Percentiles rank a stretch among this genome's conserved stretches.
Conservation (phyloP, 345 rosid genomes). For the Boechera divaricarpa region DNA sequence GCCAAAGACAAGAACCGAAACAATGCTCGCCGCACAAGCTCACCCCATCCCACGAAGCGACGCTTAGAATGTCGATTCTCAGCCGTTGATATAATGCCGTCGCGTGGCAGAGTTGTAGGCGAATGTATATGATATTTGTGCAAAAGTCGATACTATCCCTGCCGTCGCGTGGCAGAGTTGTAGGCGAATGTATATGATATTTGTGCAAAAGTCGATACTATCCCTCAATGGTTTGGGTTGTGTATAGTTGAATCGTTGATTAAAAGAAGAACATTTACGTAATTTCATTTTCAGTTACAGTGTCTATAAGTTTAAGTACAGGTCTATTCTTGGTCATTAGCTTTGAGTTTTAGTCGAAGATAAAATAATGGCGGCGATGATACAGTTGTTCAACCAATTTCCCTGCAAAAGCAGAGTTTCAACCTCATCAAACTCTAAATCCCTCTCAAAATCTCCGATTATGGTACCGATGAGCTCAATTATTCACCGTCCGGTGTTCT, state of each 20-base stretch:
- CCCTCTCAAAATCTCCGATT: conserved; percentile 25
- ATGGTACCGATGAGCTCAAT: conserved; percentile 26
- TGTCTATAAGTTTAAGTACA: conserved; percentile 15
- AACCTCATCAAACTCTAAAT: conserved; percentile 18
- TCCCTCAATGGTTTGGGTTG: background rate
- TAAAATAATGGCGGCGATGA: conserved; percentile 55
- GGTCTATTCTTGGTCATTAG: background rate
- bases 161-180: conserved; percentile 23
- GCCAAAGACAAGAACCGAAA: conserved; percentile 11
- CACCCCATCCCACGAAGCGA: conserved; percentile 17
- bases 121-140: background rate
- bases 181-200: background rate
- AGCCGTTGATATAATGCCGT: background rate
- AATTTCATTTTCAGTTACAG: background rate
- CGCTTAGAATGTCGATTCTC: background rate
- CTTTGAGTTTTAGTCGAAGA: conserved; percentile 9
- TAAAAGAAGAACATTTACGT: background rate
- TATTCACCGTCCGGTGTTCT: conserved; percentile 14
- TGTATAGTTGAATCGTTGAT: no score
- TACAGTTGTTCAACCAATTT: conserved; percentile 51
- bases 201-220: background rate
- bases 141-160: conserved; percentile 7
- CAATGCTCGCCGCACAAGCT: conserved; percentile 7
- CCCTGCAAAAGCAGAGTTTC: conserved; percentile 48
- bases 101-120: conserved; percentile 32